Conservation (phyloP, 345 rosid genomes). For the Ceriops decandra region DNA sequence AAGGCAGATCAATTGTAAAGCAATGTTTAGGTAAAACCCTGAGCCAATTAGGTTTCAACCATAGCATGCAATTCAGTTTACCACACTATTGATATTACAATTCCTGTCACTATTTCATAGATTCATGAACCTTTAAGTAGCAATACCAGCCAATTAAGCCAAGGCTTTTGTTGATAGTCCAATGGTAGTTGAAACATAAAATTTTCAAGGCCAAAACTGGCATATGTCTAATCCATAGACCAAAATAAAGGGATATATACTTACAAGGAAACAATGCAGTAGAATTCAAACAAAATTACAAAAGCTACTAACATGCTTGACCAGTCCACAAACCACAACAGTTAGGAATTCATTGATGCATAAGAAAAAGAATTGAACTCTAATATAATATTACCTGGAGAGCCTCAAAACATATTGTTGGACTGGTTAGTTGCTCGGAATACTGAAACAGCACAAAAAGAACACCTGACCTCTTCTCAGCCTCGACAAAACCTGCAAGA, state of each 20-base stretch:
- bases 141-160: background rate
- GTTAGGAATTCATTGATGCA: slow-evolving; percentile 10
- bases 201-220: no score
- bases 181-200: no score
- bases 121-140: background rate
- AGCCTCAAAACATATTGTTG: slow-evolving; percentile 72
- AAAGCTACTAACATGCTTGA: background rate
- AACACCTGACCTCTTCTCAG: slow-evolving; percentile 51
- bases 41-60: background rate
- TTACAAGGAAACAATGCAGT: background rate
- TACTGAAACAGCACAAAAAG: slow-evolving; percentile 48
- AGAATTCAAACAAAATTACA: background rate
- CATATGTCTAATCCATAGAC: no score
- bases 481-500: slow-evolving; percentile 51
- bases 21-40: background rate
- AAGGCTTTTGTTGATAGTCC: background rate
- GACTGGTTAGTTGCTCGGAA: slow-evolving; percentile 47
- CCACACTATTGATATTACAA: background rate
- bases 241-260: background rate
- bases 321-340: background rate
- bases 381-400: slow-evolving; percentile 59
- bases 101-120: background rate
- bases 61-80: background rate
- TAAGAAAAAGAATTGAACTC: slow-evolving; percentile 2
- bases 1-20: background rate